A percentile compares a stretch with the other conserved stretches of the same genome.
Conservation (phyloP, 2,329 filamentous ascomycete species). For the Fusarium heterosporum region DNA sequence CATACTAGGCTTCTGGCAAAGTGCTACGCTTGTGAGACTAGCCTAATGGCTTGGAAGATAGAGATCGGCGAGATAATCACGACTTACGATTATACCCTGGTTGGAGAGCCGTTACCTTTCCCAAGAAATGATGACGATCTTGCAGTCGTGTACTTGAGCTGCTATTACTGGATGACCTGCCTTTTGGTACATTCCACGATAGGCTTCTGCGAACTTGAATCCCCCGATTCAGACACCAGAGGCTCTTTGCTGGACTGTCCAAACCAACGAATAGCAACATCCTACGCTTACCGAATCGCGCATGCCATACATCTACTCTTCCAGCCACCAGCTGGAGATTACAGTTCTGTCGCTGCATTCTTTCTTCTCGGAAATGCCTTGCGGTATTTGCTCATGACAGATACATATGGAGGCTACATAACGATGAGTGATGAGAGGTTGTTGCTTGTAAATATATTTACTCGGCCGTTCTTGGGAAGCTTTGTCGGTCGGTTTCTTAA, state of each 20-base stretch:
- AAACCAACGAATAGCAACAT: slow-evolving; percentile 1
- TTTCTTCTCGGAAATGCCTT: slow-evolving; percentile 18
- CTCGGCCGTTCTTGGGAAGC: slow-evolving; percentile 1
- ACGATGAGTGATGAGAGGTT: slow-evolving; percentile 11
- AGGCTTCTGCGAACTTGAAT: slow-evolving; percentile 18
- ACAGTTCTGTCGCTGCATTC: slow-evolving; percentile 2
- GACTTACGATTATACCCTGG: slow-evolving; percentile 13
- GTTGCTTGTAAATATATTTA: slow-evolving; percentile 2
- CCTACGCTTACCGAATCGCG: slow-evolving; percentile 7
- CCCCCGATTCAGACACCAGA: fast-evolving
- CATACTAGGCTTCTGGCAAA: fast-evolving
- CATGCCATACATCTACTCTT: slow-evolving; percentile 16
- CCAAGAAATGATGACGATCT: slow-evolving; percentile 7
- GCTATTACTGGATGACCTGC: slow-evolving; percentile 26
- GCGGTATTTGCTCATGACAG: slow-evolving; percentile 20
- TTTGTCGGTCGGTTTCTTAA: slow-evolving; percentile 19
- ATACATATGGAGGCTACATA: background rate
- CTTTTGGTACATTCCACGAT: slow-evolving; percentile 14
- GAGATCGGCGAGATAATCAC: background rate
- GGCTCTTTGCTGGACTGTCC: background rate
- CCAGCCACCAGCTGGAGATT: background rate
- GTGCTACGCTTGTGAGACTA: background rate
- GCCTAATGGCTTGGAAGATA: background rate
- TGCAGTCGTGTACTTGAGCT: slow-evolving; percentile 8
- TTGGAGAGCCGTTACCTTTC: background rate